phyloP scores from a whole-genome alignment of 2,329 filamentous ascomycete genomes.

The Leptographium procerum region DNA sequence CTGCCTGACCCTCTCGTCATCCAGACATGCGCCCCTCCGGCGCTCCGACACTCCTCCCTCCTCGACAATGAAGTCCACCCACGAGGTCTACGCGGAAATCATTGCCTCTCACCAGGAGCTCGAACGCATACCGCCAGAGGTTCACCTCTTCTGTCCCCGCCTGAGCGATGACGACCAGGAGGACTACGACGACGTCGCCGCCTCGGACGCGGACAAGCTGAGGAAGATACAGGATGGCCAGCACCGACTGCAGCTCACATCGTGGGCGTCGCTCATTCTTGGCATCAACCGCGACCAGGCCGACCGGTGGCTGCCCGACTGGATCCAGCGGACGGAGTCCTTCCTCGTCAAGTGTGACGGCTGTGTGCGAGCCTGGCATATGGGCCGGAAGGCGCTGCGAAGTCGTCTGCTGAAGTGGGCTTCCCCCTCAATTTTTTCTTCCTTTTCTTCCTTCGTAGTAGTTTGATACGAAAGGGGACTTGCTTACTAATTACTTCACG shows the following conservation, averaged over 20 bases:
- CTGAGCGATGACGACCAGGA: slow-evolving; percentile 49
- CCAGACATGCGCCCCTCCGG: background rate
- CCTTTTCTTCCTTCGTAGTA: background rate
- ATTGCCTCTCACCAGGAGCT: slow-evolving; percentile 31
- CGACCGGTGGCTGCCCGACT: slow-evolving; percentile 47
- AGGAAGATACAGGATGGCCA: slow-evolving; percentile 48
- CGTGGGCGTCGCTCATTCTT: slow-evolving; percentile 57
- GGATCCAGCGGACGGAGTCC: slow-evolving; percentile 43
- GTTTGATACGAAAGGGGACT: too few relatives aligned
- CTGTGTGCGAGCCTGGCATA: slow-evolving; percentile 66
- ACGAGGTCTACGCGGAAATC: slow-evolving; percentile 27
- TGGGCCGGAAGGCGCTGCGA: slow-evolving; percentile 50
- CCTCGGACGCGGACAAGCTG: slow-evolving; percentile 34
- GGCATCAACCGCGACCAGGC: slow-evolving; percentile 52
- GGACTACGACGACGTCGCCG: slow-evolving; percentile 47
- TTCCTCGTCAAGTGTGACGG: slow-evolving; percentile 54
- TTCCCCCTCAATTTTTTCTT: background rate
- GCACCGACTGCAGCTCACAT: slow-evolving; percentile 47
- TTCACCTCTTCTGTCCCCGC: slow-evolving; percentile 60
- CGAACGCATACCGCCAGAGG: slow-evolving; percentile 30
- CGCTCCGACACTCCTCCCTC: background rate
- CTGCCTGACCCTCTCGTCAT: background rate
- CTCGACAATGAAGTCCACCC: slow-evolving; percentile 21
- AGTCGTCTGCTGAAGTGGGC: slow-evolving; percentile 50
- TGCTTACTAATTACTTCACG: too few relatives aligned